Percentiles rank a stretch among this genome's conserved stretches.
Conservation (phyloP, 768 basidiomycete genomes). For the Suillus tomentosus region DNA sequence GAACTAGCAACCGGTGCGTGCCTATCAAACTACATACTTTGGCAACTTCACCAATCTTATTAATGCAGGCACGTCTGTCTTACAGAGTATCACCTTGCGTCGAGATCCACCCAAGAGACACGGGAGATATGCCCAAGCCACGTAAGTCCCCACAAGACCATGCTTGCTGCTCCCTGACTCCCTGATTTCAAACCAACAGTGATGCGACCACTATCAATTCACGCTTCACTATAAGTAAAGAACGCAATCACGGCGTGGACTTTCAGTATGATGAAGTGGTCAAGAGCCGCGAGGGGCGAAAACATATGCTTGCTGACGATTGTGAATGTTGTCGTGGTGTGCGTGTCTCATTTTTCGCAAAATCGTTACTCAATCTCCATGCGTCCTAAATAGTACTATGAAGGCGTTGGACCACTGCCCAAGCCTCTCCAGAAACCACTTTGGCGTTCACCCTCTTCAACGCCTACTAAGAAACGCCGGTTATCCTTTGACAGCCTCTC, state of each 20-base stretch:
- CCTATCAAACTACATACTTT: neutral
- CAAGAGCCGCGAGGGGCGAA: conserved; percentile 62
- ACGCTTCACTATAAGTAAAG: conserved; percentile 65
- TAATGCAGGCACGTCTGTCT: neutral
- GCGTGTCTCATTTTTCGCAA: conserved; percentile 23
- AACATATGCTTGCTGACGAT: conserved; percentile 69
- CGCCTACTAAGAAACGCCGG: conserved; percentile 19
- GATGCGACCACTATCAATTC: conserved; percentile 57
- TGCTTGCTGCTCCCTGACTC: neutral
- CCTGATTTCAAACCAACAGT: conserved; percentile 1
- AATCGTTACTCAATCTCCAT: neutral
- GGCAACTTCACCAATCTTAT: neutral
- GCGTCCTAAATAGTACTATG: conserved; percentile 64
- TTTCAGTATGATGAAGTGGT: conserved; percentile 81
- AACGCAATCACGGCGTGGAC: conserved; percentile 61
- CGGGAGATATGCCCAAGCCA: conserved; percentile 55
- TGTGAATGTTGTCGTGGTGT: conserved; percentile 85
- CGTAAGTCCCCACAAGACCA: conserved; percentile 29
- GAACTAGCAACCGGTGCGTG: neutral
- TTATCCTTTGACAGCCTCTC: conserved; percentile 18
- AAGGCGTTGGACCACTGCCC: conserved; percentile 73
- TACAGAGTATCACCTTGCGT: neutral
- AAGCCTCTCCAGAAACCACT: conserved; percentile 62
- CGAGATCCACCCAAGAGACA: conserved; percentile 47
- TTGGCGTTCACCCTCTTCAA: conserved; percentile 66